phyloP scores from a whole-genome alignment of 352 stramenopile genomes.

The Globisporangium orthogonon region DNA sequence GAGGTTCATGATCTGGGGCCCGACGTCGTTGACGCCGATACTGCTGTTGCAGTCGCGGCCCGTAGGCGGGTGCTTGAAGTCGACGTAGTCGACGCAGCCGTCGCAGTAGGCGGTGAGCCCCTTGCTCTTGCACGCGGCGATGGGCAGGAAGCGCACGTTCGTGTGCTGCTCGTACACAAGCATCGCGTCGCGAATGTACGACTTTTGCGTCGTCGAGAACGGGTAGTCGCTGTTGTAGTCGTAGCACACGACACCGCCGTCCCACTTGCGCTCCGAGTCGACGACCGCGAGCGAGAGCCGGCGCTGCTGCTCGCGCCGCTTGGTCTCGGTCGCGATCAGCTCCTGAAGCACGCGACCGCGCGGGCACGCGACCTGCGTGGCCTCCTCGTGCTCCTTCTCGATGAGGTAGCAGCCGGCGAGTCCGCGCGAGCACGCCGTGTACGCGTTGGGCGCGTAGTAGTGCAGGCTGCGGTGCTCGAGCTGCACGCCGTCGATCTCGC shows the following conservation, averaged over 20 bases:
- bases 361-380: slow-evolving; percentile 56
- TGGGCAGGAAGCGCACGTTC: slow-evolving; percentile 68
- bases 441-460: slow-evolving; percentile 67
- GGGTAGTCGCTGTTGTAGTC: slow-evolving; percentile 56
- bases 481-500: slow-evolving; percentile 45
- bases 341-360: slow-evolving; percentile 26
- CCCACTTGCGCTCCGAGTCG: slow-evolving; percentile 54
- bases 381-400: slow-evolving; percentile 49
- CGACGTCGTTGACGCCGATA: slow-evolving; percentile 61
- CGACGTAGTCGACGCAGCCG: slow-evolving; percentile 60
- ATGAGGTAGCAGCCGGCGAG: slow-evolving; percentile 58
- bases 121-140: slow-evolving; percentile 38
- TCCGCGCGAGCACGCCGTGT: slow-evolving; percentile 63
- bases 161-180: slow-evolving; percentile 51
- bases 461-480: slow-evolving; percentile 58
- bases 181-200: slow-evolving; percentile 67
- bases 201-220: slow-evolving; percentile 46
- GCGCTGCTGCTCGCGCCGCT: slow-evolving; percentile 22
- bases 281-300: slow-evolving; percentile 62
- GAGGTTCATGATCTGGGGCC: slow-evolving; percentile 64
- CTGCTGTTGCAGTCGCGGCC: slow-evolving; percentile 75
- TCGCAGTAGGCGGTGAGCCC: slow-evolving; percentile 44
- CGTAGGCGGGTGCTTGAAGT: slow-evolving; percentile 68
- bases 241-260: slow-evolving; percentile 69
- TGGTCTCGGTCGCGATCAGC: slow-evolving; percentile 16